Evolutionary conservation across 208 protist genomes (phyloP).

Genomic region (Trypanosoma congolense): DNA sequence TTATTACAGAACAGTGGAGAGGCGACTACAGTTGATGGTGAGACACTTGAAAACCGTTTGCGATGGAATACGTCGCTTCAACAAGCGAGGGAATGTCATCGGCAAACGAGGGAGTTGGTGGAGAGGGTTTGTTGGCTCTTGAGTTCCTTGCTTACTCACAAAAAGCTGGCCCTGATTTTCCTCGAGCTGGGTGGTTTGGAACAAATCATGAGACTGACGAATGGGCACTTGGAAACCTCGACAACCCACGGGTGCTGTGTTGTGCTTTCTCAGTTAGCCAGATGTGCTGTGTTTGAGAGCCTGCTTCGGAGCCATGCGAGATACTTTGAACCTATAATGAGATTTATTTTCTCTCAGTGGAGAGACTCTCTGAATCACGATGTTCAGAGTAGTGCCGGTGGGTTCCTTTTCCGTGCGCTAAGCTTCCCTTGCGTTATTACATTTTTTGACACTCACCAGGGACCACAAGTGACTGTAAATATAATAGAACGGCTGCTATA

Average conservation of each 20-base stretch:
- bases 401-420: conserved; percentile 71
- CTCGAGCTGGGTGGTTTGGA: conserved; percentile 54
- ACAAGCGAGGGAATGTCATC: conserved; percentile 23
- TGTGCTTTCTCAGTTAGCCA: conserved; percentile 63
- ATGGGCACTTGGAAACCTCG: conserved; percentile 33
- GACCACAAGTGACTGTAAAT: conserved; percentile 42
- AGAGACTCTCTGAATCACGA: conserved; percentile 42
- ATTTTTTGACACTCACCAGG: conserved; percentile 60
- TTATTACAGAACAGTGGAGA: conserved; percentile 18
- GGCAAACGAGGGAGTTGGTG: conserved; percentile 50
- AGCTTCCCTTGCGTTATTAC: conserved; percentile 75
- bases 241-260: conserved; percentile 67
- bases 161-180: conserved; percentile 74
- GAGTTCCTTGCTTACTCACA: conserved; percentile 70
- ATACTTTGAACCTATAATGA: conserved; percentile 69
- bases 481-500: conserved; percentile 48
- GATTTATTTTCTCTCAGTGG: conserved; percentile 68
- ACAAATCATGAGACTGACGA: conserved; percentile 44
- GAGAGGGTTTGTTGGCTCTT: conserved; percentile 65
- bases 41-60: conserved; percentile 25
- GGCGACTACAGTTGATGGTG: conserved; percentile 24
- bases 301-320: conserved; percentile 54
- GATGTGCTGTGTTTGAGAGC: conserved; percentile 64
- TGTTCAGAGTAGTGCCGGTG: conserved; percentile 65
- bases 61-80: conserved; percentile 27